These are phyloP conservation scores for Bryum argenteum DNA, from an alignment of 225 moss, liverwort and hornwort species.

Conservation along the genomic window DNA sequence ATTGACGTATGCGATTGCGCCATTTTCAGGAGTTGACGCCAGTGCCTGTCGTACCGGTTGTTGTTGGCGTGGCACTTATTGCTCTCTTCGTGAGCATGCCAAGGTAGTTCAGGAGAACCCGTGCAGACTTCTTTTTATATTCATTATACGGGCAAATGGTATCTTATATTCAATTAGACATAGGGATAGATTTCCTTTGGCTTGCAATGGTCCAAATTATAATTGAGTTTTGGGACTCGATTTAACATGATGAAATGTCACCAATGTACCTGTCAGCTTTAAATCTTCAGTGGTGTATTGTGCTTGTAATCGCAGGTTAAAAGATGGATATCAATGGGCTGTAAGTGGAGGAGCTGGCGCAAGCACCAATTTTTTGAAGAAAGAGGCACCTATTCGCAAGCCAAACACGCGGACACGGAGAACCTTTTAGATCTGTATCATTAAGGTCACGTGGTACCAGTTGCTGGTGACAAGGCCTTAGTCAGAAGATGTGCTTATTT, in stretches of 20 bases:
- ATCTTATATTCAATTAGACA: too few species aligned
- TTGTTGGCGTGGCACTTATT: constrained; percentile 74
- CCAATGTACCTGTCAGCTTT: too few species aligned
- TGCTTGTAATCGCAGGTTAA: constrained; percentile 51
- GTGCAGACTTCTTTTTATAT: background rate
- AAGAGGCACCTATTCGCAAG: constrained; percentile 52
- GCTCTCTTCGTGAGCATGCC: constrained; percentile 73
- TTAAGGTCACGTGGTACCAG: background rate
- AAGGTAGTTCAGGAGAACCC: constrained; percentile 39
- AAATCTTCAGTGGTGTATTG: too few species aligned
- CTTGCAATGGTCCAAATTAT: background rate
- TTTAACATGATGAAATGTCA: too few species aligned
- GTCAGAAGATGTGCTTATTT: constrained; percentile 4
- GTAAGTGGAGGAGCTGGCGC: constrained; percentile 49
- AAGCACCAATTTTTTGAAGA: constrained; percentile 47
- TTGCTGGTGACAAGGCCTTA: background rate
- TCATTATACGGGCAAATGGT: too few species aligned
- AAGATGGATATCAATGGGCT: constrained; percentile 69
- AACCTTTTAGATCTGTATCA: constrained; percentile 42
- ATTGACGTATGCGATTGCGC: background rate
- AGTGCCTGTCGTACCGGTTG: constrained; percentile 81
- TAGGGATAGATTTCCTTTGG: constrained; percentile 3
- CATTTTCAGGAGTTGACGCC: constrained; percentile 70
- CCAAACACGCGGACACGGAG: constrained; percentile 41
- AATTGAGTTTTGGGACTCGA: background rate